A percentile compares a stretch with the other conserved stretches of the same genome.
Evolutionary conservation across 345 rosid species (phyloP).

Genomic region (Toxicodendron radicans): DNA sequence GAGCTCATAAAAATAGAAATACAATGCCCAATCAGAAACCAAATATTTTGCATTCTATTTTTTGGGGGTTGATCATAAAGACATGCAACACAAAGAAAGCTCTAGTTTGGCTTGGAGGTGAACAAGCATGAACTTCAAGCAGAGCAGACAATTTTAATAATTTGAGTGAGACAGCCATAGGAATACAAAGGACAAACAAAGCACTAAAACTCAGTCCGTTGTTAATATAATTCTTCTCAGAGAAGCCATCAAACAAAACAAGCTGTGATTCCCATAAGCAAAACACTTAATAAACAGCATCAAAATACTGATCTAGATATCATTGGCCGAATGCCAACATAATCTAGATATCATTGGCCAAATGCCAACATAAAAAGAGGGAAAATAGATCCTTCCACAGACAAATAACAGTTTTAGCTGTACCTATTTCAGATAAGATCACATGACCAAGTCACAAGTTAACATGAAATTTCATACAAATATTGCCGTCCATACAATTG

Average conservation of each 20-base stretch:
- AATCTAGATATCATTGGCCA: background rate
- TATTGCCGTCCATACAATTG: background rate
- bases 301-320: background rate
- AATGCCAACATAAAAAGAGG: background rate
- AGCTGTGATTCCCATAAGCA: background rate
- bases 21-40: background rate
- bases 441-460: background rate
- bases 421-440: background rate
- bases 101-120: background rate
- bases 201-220: background rate
- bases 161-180: background rate
- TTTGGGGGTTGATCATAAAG: background rate
- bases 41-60: background rate
- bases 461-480: background rate
- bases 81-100: background rate
- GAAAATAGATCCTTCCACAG: background rate
- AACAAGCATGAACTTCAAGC: background rate
- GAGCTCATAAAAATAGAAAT: background rate
- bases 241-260: background rate
- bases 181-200: background rate
- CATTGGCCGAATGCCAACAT: constrained; percentile 3
- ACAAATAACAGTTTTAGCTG: background rate
- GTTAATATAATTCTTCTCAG: background rate
- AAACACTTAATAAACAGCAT: background rate
- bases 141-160: background rate